phyloP scores from a whole-genome alignment of 2,329 filamentous ascomycete genomes.

The Colletotrichum endophyticum region DNA sequence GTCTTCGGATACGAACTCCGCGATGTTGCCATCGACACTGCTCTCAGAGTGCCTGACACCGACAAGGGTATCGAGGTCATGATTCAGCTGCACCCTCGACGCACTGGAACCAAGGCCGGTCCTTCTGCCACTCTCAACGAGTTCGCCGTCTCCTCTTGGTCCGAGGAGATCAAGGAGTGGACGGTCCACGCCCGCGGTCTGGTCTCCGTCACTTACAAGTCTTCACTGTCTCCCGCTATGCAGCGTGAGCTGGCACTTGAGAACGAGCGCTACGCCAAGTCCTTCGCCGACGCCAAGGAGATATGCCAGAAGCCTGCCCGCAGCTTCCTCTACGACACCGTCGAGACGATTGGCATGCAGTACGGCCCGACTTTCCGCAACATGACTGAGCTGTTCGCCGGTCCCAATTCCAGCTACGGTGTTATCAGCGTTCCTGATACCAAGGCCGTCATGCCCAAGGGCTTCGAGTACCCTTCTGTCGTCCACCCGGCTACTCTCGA shows the following conservation, averaged over 20 bases:
- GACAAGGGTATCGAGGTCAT: conserved; percentile 24
- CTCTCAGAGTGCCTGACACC: conserved; percentile 21
- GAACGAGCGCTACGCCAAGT: conserved; percentile 3
- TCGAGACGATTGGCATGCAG: conserved; percentile 20
- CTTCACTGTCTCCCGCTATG: conserved; percentile 1
- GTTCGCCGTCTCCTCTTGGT: conserved; percentile 15
- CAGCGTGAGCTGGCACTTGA: conserved; percentile 2
- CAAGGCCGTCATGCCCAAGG: conserved; percentile 17
- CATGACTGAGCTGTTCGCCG: conserved; percentile 5
- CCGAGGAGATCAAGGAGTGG: conserved; percentile 16
- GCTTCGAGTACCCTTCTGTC: conserved; percentile 10
- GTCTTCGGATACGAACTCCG: conserved; percentile 24
- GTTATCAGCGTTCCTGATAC: conserved; percentile 8
- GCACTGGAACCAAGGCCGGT: conserved; percentile 13
- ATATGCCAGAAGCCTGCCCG: conserved; percentile 11
- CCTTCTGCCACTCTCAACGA: conserved; percentile 7
- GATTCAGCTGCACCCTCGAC: conserved; percentile 18
- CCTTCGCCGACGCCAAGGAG: neutral
- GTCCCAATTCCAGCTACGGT: neutral
- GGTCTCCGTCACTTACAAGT: conserved; percentile 14
- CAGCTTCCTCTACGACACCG: conserved; percentile 17
- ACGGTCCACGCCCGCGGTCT: conserved; percentile 13
- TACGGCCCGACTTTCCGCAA: conserved; percentile 23
- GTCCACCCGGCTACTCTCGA: conserved; percentile 21
- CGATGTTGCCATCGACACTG: conserved; percentile 24